A percentile compares a stretch with the other conserved stretches of the same genome.
Evolutionary conservation across 2,329 filamentous ascomycete genomes (phyloP).

Genomic region (Fusarium miscanthi): DNA sequence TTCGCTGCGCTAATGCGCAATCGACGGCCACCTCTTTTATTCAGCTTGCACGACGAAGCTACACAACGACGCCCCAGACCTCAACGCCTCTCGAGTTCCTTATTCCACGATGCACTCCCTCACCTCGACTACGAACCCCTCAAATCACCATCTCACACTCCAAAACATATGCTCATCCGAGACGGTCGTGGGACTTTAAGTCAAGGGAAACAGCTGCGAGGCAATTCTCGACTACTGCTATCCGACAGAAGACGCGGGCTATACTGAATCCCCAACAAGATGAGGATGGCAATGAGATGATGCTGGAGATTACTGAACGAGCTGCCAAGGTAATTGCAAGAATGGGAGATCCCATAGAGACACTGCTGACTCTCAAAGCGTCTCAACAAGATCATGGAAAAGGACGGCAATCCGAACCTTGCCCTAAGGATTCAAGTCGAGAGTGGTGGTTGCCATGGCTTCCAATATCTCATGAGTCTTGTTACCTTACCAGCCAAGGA

Average conservation of each 20-base stretch:
- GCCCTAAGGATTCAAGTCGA: slow-evolving; percentile 93
- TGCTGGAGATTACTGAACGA: slow-evolving; percentile 83
- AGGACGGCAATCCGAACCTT: slow-evolving; percentile 79
- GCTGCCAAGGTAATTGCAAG: slow-evolving; percentile 74
- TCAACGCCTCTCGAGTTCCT: slow-evolving; percentile 54
- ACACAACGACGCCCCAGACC: slow-evolving; percentile 42
- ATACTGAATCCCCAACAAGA: slow-evolving; percentile 80
- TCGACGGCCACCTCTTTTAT: slow-evolving; percentile 56
- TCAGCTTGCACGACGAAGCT: slow-evolving; percentile 54
- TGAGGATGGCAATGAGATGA: slow-evolving; percentile 86
- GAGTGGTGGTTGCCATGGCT: slow-evolving; percentile 95
- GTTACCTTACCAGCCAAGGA: slow-evolving; percentile 66
- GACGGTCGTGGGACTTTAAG: slow-evolving; percentile 2
- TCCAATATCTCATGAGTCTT: slow-evolving; percentile 95
- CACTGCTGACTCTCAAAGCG: slow-evolving; percentile 59
- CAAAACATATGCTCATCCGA: background rate
- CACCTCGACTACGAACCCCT: slow-evolving; percentile 14
- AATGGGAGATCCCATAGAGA: background rate
- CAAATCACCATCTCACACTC: background rate
- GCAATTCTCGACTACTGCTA: slow-evolving; percentile 53
- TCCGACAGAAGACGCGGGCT: slow-evolving; percentile 58
- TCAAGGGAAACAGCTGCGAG: slow-evolving; percentile 24
- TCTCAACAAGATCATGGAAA: slow-evolving; percentile 79
- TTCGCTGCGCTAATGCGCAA: slow-evolving; percentile 54
- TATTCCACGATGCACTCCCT: slow-evolving; percentile 48